Evolutionary conservation across 345 rosid species (phyloP).

Genomic region (Melaleuca quinquenervia): DNA sequence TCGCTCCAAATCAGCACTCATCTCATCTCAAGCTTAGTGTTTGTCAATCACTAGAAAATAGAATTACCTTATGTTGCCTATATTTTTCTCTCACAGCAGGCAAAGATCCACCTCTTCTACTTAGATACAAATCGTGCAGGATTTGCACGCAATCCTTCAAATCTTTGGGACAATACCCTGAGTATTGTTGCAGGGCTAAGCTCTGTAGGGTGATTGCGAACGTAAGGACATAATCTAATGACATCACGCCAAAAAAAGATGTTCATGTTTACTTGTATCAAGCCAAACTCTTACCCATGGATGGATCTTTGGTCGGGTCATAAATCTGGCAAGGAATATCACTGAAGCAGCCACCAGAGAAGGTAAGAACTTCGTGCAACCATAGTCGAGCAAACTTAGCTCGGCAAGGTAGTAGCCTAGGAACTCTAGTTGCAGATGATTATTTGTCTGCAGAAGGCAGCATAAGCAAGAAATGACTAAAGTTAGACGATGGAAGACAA

Average conservation of each 20-base stretch:
- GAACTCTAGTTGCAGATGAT: slow-evolving; percentile 38
- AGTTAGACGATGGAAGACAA: background rate
- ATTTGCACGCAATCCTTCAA: slow-evolving; percentile 35
- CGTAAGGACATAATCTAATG: background rate
- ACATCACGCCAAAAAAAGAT: background rate
- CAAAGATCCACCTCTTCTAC: slow-evolving; percentile 24
- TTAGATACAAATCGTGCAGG: slow-evolving; percentile 37
- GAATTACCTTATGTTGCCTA: slow-evolving; percentile 41
- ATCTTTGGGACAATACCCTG: slow-evolving; percentile 41
- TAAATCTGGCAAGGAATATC: slow-evolving; percentile 45
- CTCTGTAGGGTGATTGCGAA: slow-evolving; percentile 13
- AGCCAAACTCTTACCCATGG: slow-evolving; percentile 43
- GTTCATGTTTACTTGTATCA: background rate
- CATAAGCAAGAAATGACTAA: background rate
- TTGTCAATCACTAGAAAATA: background rate
- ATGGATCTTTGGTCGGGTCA: slow-evolving; percentile 22
- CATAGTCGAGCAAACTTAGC: slow-evolving; percentile 58
- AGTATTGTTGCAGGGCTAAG: slow-evolving; percentile 20
- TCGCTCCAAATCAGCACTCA: background rate
- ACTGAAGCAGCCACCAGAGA: slow-evolving; percentile 57
- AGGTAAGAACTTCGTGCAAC: slow-evolving; percentile 45
- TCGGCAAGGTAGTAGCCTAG: slow-evolving; percentile 55
- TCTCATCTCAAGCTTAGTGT: background rate
- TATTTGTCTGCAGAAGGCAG: slow-evolving; percentile 11
- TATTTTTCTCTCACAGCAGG: slow-evolving; percentile 48